phyloP scores from a whole-genome alignment of 139 green algal genomes.

The Chlamydomonas sphaeroides region DNA sequence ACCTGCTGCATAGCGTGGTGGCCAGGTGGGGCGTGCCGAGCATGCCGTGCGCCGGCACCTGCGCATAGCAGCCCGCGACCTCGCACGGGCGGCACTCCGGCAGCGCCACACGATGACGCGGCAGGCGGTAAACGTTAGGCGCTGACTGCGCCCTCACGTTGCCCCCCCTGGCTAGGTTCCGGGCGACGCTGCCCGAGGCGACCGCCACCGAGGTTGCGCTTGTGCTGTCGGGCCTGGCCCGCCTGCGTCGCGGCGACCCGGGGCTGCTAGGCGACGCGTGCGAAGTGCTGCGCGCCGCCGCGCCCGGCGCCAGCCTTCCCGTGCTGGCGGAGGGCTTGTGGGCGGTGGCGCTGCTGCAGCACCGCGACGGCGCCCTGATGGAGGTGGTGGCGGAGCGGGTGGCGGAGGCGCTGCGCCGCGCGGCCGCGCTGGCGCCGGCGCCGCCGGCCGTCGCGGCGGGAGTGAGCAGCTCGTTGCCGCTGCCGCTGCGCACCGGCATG shows the following conservation, averaged over 20 bases:
- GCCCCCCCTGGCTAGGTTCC: not conserved
- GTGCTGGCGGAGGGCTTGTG: conserved; percentile 25
- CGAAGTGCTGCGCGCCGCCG: not conserved
- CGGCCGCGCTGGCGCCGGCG: not conserved
- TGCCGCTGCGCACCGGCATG: no score
- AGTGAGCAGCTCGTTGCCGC: not conserved
- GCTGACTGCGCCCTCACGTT: no score
- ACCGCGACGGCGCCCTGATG: not conserved
- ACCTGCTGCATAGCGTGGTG: conserved; percentile 15
- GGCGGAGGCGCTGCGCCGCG: not conserved
- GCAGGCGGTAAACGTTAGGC: no score
- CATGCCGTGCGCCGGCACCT: no score
- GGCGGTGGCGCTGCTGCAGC: conserved; percentile 13
- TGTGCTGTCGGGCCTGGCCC: conserved; percentile 8
- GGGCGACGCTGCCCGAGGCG: not conserved
- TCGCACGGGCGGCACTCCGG: no score
- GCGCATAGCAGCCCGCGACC: no score
- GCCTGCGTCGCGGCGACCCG: conserved; percentile 3
- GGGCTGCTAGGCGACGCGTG: conserved; percentile 8
- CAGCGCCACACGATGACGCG: no score
- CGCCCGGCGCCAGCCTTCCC: not conserved
- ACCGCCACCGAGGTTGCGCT: conserved; percentile 4
- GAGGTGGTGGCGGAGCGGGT: conserved; percentile 10
- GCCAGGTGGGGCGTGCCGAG: not conserved
- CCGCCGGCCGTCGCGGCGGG: not conserved